A percentile compares a stretch with the other conserved stretches of the same genome.
Evolutionary conservation across 2,329 filamentous ascomycete genomes (phyloP).

Genomic region (Grosmannia clavigera): DNA sequence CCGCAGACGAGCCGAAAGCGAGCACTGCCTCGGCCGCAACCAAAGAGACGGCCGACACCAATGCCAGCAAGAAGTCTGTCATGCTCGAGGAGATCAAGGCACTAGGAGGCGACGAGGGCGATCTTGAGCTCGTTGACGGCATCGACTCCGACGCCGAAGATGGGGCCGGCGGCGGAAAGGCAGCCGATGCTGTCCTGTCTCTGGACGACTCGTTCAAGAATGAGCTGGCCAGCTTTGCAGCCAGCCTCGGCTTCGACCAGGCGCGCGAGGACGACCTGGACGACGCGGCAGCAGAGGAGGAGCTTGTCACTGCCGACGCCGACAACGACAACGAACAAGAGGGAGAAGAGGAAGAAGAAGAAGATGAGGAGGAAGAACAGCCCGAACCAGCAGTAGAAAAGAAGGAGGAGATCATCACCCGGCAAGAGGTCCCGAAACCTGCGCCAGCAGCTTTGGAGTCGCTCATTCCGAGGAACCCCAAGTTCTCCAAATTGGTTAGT

Average conservation of each 20-base stretch:
- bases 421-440: constrained; percentile 15
- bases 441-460: constrained; percentile 1
- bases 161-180: constrained; percentile 17
- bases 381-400: constrained; percentile 22
- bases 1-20: constrained; percentile 17
- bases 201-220: constrained; percentile 26
- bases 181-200: constrained; percentile 11
- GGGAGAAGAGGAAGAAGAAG: constrained; percentile 13
- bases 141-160: constrained; percentile 38
- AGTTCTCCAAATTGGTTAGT: constrained; percentile 27
- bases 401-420: constrained; percentile 25
- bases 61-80: constrained; percentile 10
- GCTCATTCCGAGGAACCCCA: constrained; percentile 12
- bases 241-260: constrained; percentile 35
- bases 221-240: constrained; percentile 40
- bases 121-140: constrained; percentile 47
- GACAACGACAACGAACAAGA: constrained; percentile 16
- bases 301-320: constrained; percentile 19
- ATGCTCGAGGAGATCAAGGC: constrained; percentile 52
- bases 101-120: constrained; percentile 52
- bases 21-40: constrained; percentile 3
- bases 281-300: constrained; percentile 26
- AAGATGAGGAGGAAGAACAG: constrained; percentile 23
- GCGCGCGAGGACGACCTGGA: constrained; percentile 27
- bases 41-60: constrained; percentile 10